These are phyloP conservation scores for Nigrograna mackinnonii DNA, from an alignment of 2,329 filamentous ascomycete species.

Conservation along the genomic window DNA sequence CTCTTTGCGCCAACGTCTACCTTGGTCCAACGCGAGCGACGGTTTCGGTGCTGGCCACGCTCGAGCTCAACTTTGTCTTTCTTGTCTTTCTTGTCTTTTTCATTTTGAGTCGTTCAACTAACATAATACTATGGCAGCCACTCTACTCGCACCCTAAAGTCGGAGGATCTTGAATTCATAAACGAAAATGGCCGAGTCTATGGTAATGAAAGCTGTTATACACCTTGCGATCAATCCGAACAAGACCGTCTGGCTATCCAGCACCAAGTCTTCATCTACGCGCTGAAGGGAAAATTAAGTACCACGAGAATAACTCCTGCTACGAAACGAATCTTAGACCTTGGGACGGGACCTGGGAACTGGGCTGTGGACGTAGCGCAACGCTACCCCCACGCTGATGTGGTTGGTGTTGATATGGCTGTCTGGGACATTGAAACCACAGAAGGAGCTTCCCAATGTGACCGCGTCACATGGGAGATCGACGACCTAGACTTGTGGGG, in stretches of 20 bases:
- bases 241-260: slow-evolving; percentile 65
- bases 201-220: slow-evolving; percentile 65
- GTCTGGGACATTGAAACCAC: slow-evolving; percentile 56
- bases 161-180: slow-evolving; percentile 58
- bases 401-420: slow-evolving; percentile 54
- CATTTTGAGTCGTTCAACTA: neutral
- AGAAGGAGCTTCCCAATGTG: slow-evolving; percentile 35
- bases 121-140: slow-evolving; percentile 18
- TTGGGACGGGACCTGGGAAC: slow-evolving; percentile 55
- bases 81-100: neutral
- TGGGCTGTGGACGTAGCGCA: slow-evolving; percentile 54
- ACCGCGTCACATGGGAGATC: slow-evolving; percentile 38
- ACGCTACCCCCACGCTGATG: slow-evolving; percentile 47
- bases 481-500: slow-evolving; percentile 42
- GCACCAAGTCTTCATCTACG: slow-evolving; percentile 63
- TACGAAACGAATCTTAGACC: slow-evolving; percentile 36
- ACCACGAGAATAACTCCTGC: slow-evolving; percentile 32
- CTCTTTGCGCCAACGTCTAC: slow-evolving; percentile 1
- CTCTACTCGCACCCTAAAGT: slow-evolving; percentile 41
- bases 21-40: neutral
- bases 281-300: slow-evolving; percentile 38
- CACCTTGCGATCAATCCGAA: slow-evolving; percentile 69
- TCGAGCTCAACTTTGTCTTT: neutral
- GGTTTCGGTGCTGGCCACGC: neutral
- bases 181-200: slow-evolving; percentile 64